A percentile compares a stretch with the other conserved stretches of the same genome.
Conservation (phyloP, 495 filamentous ascomycete species). For the Lindgomyces ingoldianus region DNA sequence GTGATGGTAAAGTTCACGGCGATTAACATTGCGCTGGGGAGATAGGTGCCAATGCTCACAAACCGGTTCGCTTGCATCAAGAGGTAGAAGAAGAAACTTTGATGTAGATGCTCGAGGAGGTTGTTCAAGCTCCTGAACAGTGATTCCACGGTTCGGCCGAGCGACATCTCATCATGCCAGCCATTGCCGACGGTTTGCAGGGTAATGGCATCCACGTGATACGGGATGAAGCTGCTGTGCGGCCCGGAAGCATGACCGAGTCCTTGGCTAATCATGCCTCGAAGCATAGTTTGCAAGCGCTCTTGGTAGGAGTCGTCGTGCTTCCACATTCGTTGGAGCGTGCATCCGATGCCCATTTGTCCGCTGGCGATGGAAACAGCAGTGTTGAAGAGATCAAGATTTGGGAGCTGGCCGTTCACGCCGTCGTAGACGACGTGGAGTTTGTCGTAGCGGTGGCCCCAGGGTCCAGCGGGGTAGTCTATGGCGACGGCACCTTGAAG, state of each 20-base stretch:
- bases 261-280: constrained; percentile 90
- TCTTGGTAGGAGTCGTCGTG: constrained; percentile 81
- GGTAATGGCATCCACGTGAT: constrained; percentile 96
- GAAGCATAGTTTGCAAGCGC: constrained; percentile 83
- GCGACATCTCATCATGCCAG: constrained; percentile 95
- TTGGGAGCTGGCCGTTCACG: constrained; percentile 92
- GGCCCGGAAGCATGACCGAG: constrained; percentile 87
- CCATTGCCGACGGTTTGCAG: constrained; percentile 85
- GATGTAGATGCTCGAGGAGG: constrained; percentile 91
- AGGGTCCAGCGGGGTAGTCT: constrained; percentile 72
- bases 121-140: constrained; percentile 93
- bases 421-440: constrained; percentile 94
- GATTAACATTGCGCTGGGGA: constrained; percentile 94
- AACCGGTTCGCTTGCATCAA: constrained; percentile 87
- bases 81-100: constrained; percentile 99
- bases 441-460: constrained; percentile 76
- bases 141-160: constrained; percentile 86
- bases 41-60: constrained; percentile 96
- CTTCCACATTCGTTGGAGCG: constrained; percentile 81
- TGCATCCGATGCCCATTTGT: constrained; percentile 85
- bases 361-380: constrained; percentile 83
- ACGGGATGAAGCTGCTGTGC: constrained; percentile 94
- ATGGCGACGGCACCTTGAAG: constrained; percentile 90
- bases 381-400: constrained; percentile 93
- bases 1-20: constrained; percentile 94